Percentiles rank a stretch among this genome's conserved stretches.
Evolutionary conservation across 2,329 filamentous ascomycete genomes (phyloP).

Genomic region (Diaporthe ampelina): DNA sequence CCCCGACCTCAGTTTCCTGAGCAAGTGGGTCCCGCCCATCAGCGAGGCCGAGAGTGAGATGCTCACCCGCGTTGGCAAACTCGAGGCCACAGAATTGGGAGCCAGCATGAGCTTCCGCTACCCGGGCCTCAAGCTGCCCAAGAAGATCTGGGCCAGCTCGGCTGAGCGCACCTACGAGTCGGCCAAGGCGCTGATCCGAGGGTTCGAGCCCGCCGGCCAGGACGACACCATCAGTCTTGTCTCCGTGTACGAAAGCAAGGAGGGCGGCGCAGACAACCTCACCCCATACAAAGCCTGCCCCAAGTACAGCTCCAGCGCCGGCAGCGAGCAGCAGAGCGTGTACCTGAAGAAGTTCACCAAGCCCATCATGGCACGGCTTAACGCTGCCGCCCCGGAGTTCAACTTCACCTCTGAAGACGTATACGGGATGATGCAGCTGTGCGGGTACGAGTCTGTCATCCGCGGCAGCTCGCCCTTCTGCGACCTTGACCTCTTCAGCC

Average conservation of each 20-base stretch:
- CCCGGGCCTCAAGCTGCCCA: conserved; percentile 64
- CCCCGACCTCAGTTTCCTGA: conserved; percentile 68
- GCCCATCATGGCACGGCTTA: conserved; percentile 71
- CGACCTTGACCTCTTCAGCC: conserved; percentile 68
- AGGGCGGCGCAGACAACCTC: conserved; percentile 70
- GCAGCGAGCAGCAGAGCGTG: conserved; percentile 66
- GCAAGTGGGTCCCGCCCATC: conserved; percentile 69
- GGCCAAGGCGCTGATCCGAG: conserved; percentile 70
- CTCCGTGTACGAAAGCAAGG: conserved; percentile 67
- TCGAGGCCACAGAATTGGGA: conserved; percentile 72
- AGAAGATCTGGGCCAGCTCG: conserved; percentile 72
- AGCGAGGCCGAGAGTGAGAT: conserved; percentile 69
- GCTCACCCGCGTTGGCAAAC: conserved; percentile 72
- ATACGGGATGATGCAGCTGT: conserved; percentile 75
- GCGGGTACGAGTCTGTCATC: conserved; percentile 76
- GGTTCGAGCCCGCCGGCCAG: conserved; percentile 61
- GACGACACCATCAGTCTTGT: conserved; percentile 68
- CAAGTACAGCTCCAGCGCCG: conserved; percentile 70
- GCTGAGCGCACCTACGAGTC: conserved; percentile 73
- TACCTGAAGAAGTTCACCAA: conserved; percentile 70
- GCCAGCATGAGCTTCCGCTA: conserved; percentile 72
- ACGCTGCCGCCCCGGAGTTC: conserved; percentile 66
- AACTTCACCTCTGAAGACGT: conserved; percentile 75
- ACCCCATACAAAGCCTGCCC: conserved; percentile 77
- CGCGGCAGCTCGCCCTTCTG: conserved; percentile 74